Base-by-base conservation (phyloP, 257 asterid genomes). In the Primulina huaijiensis region DNA sequence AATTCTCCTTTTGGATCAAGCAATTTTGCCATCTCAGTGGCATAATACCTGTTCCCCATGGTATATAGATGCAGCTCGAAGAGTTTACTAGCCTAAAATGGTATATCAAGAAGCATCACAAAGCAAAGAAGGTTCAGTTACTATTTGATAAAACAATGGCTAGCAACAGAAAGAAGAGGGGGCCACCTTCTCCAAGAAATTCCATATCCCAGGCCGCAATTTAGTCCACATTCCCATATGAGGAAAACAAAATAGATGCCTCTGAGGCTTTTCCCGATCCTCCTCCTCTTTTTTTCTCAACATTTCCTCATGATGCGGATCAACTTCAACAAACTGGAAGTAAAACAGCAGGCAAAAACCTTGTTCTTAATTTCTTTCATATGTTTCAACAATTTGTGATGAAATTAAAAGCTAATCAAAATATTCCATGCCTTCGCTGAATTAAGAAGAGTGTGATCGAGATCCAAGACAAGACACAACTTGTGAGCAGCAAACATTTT, bases 221-320 rank as follows among this genome's bases (percentile, higher is more conserved):
- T 94, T 94, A 61, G 99, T 94, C 99, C 99, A 94, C 99, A 94
- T 94, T 71, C 82, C 86, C 99, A 94, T 94, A 77, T 94, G 97
- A 33, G 96, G 97, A 82, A 91, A 94, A 70, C 97, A 86, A 71
- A 91, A 89, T 52, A 94, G 86, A 79, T 94, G 96, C 82, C 91
- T 84, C 14, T 78, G 85, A 52, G 89, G 80, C 82, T 89, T 94
- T 68, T 89, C 96, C 31, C 96, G 95, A 64, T 94, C 99, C 71
- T 82, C 95, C 73, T 87, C 97, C 82, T 94, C 99, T 84, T 88
- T 91, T 88, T 89, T 89, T 65, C 92, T 89, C 85, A 94, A 84
- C 72, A 91, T 79, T 74, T 94, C 99, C 66, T 91, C 93, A 79
- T 94, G 96, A 74, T 60, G 46, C 1, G 81, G 88, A 68, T 91